These are phyloP conservation scores for Myxozyma monticola DNA, from an alignment of 805 yeast species.

Conservation along the genomic window DNA sequence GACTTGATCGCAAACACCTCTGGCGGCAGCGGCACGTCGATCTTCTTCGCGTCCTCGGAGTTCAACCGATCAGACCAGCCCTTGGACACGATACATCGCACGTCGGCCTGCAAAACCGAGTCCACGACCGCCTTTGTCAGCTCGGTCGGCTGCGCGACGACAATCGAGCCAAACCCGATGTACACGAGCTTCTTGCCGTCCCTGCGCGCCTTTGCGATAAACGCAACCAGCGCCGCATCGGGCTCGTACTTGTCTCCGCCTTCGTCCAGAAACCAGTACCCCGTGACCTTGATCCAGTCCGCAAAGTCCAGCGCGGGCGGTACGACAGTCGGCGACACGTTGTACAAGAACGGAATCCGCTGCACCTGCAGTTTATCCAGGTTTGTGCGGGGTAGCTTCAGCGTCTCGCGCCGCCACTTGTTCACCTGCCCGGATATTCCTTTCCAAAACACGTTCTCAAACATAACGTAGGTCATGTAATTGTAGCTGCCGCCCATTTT, in stretches of 20 bases:
- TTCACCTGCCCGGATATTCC: slow-evolving; percentile 87
- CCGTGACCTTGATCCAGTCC: slow-evolving; percentile 94
- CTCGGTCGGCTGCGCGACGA: slow-evolving; percentile 76
- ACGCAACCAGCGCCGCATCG: slow-evolving; percentile 55
- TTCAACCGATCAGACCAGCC: slow-evolving; percentile 87
- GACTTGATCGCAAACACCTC: slow-evolving; percentile 69
- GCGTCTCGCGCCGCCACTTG: slow-evolving; percentile 73
- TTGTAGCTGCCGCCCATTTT: slow-evolving; percentile 91
- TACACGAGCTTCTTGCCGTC: slow-evolving; percentile 75
- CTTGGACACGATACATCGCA: slow-evolving; percentile 81
- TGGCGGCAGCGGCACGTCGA: slow-evolving; percentile 56
- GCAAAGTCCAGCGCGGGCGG: slow-evolving; percentile 93
- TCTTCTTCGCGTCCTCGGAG: slow-evolving; percentile 41
- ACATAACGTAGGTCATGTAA: slow-evolving; percentile 86
- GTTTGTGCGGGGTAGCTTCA: slow-evolving; percentile 67
- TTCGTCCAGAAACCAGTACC: slow-evolving; percentile 91
- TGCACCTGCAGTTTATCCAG: slow-evolving; percentile 70
- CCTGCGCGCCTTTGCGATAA: slow-evolving; percentile 60
- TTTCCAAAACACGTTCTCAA: slow-evolving; percentile 91
- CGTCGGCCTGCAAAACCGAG: slow-evolving; percentile 78
- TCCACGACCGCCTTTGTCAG: slow-evolving; percentile 75
- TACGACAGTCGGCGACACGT: slow-evolving; percentile 81
- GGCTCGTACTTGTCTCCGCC: slow-evolving; percentile 57
- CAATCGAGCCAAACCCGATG: slow-evolving; percentile 95
- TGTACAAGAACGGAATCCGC: slow-evolving; percentile 84